phyloP scores from a whole-genome alignment of 495 filamentous ascomycete species.

The Xylaria sp. region DNA sequence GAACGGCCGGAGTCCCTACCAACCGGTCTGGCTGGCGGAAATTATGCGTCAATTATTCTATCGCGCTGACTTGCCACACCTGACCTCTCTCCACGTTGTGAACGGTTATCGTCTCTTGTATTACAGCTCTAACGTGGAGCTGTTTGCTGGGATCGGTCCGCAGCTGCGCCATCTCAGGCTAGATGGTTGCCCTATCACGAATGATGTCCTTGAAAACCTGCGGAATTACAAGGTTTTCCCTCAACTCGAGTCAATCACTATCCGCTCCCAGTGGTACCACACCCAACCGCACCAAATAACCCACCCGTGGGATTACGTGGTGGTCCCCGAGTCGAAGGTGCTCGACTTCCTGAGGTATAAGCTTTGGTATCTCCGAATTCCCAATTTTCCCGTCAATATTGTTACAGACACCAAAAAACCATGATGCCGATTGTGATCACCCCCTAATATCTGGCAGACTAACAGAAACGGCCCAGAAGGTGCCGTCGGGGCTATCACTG shows the following conservation, averaged over 20 bases:
- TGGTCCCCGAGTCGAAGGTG: background rate
- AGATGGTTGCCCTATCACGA: background rate
- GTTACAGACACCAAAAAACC: too few relatives aligned
- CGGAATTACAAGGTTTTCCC: background rate
- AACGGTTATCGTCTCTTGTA: background rate
- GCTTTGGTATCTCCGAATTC: too few relatives aligned
- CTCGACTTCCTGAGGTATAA: background rate
- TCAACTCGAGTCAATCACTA: background rate
- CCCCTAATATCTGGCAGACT: too few relatives aligned
- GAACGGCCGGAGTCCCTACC: too few relatives aligned
- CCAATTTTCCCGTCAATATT: too few relatives aligned
- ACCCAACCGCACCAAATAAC: too few relatives aligned
- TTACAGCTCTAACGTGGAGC: too few relatives aligned
- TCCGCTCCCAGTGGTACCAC: background rate
- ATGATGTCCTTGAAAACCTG: accelerated
- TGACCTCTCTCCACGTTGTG: background rate
- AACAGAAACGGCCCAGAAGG: too few relatives aligned
- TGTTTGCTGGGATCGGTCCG: background rate
- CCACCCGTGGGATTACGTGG: too few relatives aligned
- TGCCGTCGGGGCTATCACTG: too few relatives aligned
- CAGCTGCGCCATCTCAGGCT: background rate
- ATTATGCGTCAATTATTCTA: background rate
- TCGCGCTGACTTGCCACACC: background rate
- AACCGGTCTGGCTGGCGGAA: too few relatives aligned
- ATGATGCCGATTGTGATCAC: too few relatives aligned